Conservation (phyloP, 345 rosid genomes). For the Ailanthus altissimus region DNA sequence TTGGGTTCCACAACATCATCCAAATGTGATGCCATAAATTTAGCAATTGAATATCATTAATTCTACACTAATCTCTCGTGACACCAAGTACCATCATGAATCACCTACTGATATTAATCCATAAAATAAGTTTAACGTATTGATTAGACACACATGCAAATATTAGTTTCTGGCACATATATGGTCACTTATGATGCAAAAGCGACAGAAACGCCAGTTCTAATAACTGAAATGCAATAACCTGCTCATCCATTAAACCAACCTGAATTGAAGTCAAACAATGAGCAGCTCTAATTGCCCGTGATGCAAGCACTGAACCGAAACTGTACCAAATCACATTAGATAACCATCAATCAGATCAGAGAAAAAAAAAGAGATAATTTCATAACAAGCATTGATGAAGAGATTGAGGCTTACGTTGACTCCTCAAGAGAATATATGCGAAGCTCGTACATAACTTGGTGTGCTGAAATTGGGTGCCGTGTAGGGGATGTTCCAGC, state of each 20-base stretch:
- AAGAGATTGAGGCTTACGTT: conserved; percentile 57
- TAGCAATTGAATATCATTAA: background rate
- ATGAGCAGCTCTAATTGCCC: conserved; percentile 94
- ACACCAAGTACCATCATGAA: background rate
- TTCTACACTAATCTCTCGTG: background rate
- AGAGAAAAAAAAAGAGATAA: conserved; percentile 2
- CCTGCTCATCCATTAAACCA: conserved; percentile 25
- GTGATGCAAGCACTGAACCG: conserved; percentile 81
- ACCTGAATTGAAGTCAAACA: conserved; percentile 99
- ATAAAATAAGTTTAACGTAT: background rate
- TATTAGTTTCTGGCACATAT: background rate
- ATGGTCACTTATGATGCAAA: background rate
- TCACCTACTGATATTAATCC: background rate
- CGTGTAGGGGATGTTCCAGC: conserved; percentile 90
- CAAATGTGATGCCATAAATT: too few relatives aligned
- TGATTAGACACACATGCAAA: background rate
- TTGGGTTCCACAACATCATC: background rate
- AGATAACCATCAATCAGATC: conserved; percentile 18
- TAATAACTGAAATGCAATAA: background rate
- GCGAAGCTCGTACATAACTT: conserved; percentile 95
- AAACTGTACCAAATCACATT: conserved; percentile 48
- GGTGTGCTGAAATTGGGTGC: conserved; percentile 89
- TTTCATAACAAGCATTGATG: background rate
- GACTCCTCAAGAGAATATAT: conserved; percentile 92
- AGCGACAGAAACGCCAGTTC: background rate